Percentiles rank a stretch among this genome's conserved stretches.
Evolutionary conservation across 495 filamentous ascomycete species (phyloP).

Genomic region (Pyrenopolyporus hunteri): DNA sequence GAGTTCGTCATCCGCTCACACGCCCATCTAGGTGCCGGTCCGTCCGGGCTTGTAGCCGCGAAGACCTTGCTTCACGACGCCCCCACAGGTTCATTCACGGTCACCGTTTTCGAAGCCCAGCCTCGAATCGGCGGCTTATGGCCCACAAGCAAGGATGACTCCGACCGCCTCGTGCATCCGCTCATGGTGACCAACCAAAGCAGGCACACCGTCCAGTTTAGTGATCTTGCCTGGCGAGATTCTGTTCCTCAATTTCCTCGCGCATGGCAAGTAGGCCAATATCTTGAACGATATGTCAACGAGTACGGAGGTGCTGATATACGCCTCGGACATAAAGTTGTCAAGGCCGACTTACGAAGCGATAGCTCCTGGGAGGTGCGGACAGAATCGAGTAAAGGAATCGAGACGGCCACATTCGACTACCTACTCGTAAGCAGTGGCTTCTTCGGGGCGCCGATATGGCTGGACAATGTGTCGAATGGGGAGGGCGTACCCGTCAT

Average conservation of each 20-base stretch:
- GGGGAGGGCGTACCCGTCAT: conserved; percentile 51
- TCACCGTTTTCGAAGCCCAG: conserved; percentile 73
- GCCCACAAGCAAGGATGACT: conserved; percentile 57
- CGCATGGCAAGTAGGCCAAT: conserved; percentile 77
- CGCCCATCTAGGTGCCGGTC: conserved; percentile 69
- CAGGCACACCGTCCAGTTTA: conserved; percentile 78
- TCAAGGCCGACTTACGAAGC: conserved; percentile 48
- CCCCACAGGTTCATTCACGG: conserved; percentile 62
- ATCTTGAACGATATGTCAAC: conserved; percentile 67
- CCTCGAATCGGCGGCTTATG: conserved; percentile 77
- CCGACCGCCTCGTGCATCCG: conserved; percentile 61
- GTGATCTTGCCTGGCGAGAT: conserved; percentile 72
- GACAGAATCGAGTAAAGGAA: conserved; percentile 44
- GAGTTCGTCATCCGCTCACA: conserved; percentile 1
- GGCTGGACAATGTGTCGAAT: conserved; percentile 51
- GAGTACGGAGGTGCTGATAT: conserved; percentile 59
- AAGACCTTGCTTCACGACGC: conserved; percentile 73
- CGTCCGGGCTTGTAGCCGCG: conserved; percentile 80
- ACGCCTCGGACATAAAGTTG: conserved; percentile 60
- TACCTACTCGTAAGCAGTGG: conserved; percentile 76
- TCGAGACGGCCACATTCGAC: conserved; percentile 63
- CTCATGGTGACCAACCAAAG: conserved; percentile 81
- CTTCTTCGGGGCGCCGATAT: conserved; percentile 70
- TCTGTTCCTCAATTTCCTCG: conserved; percentile 67
- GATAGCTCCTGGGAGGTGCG: conserved; percentile 61